A percentile compares a stretch with the other conserved stretches of the same genome.
Evolutionary conservation across 768 basidiomycete genomes (phyloP).

Genomic region (Pleurotus pulmonarius): DNA sequence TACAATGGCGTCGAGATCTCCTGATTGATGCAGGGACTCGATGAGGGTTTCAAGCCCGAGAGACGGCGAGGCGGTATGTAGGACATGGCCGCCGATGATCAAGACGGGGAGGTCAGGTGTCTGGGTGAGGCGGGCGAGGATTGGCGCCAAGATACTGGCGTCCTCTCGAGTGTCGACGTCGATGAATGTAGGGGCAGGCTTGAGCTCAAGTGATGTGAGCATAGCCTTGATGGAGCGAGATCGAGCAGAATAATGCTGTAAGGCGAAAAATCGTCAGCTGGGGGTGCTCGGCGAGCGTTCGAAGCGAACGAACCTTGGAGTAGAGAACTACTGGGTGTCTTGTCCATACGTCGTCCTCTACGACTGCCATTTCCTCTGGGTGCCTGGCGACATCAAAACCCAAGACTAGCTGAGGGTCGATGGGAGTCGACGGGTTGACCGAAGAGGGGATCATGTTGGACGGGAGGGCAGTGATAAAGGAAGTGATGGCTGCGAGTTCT

Average conservation of each 20-base stretch:
- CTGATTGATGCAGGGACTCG: slow-evolving; percentile 42
- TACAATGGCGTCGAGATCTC: slow-evolving; percentile 48
- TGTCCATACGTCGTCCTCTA: slow-evolving; percentile 67
- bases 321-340: slow-evolving; percentile 75
- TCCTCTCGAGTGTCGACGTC: slow-evolving; percentile 76
- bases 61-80: slow-evolving; percentile 13
- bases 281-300: not conserved
- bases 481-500: slow-evolving; percentile 72
- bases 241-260: not conserved
- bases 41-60: slow-evolving; percentile 53
- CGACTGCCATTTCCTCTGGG: slow-evolving; percentile 54
- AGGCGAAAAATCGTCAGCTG: not conserved
- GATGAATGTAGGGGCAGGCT: slow-evolving; percentile 61
- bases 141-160: slow-evolving; percentile 54
- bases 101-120: slow-evolving; percentile 58
- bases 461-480: slow-evolving; percentile 68
- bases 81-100: slow-evolving; percentile 55
- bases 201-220: slow-evolving; percentile 51
- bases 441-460: slow-evolving; percentile 68
- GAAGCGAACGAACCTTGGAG: slow-evolving; percentile 50
- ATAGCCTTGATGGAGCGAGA: slow-evolving; percentile 43
- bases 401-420: slow-evolving; percentile 79
- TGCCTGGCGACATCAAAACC: slow-evolving; percentile 76
- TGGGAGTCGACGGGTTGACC: slow-evolving; percentile 58
- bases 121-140: slow-evolving; percentile 59